Percentiles rank a stretch among this genome's conserved stretches.
Conservation (phyloP, 75 land plant species). For the Chamaecyparis obtusa region DNA sequence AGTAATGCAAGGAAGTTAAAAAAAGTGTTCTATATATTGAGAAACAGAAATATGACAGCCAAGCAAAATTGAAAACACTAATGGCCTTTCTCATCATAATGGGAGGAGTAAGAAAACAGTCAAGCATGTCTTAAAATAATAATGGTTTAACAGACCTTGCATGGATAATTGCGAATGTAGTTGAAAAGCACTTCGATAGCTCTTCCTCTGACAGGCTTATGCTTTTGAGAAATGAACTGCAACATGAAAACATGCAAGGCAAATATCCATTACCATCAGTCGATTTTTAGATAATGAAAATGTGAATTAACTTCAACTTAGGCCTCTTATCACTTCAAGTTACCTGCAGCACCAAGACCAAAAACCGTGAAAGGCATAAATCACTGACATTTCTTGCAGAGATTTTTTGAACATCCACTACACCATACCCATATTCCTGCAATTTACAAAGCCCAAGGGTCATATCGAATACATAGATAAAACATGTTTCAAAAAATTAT, state of each 20-base stretch:
- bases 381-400: conserved; percentile 45
- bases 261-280: not conserved
- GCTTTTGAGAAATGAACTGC: conserved; percentile 82
- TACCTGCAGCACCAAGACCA: conserved; percentile 71
- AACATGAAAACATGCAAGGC: not conserved
- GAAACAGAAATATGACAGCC: not conserved
- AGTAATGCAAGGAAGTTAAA: not conserved
- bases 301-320: not conserved
- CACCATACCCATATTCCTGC: conserved; percentile 61
- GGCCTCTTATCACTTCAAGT: not conserved
- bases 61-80: not conserved
- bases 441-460: not conserved
- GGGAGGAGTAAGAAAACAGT: not conserved
- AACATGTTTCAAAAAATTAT: not conserved
- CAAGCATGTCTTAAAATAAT: not conserved
- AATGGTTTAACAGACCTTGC: conserved; percentile 45
- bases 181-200: conserved; percentile 46
- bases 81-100: not conserved
- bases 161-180: conserved; percentile 54
- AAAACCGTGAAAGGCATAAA: conserved; percentile 49
- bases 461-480: not conserved
- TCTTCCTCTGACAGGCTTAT: conserved; percentile 74
- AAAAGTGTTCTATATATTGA: not conserved
- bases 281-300: not conserved
- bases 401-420: conserved; percentile 52